Evolutionary conservation across 805 yeast species (phyloP).

Genomic region (Starmerella cellae): DNA sequence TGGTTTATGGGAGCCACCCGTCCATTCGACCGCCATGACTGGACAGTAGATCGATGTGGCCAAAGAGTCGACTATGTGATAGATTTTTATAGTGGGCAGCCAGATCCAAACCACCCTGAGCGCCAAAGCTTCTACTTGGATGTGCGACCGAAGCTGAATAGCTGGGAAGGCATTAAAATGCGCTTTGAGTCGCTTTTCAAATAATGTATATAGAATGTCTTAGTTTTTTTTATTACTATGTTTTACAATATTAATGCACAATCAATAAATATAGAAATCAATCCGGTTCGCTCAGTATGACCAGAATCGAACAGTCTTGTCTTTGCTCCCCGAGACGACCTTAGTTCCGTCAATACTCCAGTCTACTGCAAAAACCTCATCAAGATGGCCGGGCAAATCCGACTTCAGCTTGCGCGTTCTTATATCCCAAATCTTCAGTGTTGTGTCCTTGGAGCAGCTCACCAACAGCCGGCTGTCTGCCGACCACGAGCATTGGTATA

Average conservation of each 20-base stretch:
- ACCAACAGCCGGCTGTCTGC: slow-evolving; percentile 84
- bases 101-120: slow-evolving; percentile 34
- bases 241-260: no score
- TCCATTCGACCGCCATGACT: slow-evolving; percentile 95
- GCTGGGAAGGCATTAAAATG: slow-evolving; percentile 65
- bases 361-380: slow-evolving; percentile 92
- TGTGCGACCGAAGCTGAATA: slow-evolving; percentile 81
- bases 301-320: slow-evolving; percentile 89
- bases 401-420: slow-evolving; percentile 69
- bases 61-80: slow-evolving; percentile 74
- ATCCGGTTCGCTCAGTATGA: no score
- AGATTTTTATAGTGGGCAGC: slow-evolving; percentile 65
- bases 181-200: slow-evolving; percentile 27
- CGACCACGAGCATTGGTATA: slow-evolving; percentile 96
- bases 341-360: slow-evolving; percentile 93
- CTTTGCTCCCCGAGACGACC: slow-evolving; percentile 97
- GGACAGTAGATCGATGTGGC: slow-evolving; percentile 83
- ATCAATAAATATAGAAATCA: no score
- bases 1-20: slow-evolving; percentile 48
- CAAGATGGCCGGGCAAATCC: slow-evolving; percentile 91
- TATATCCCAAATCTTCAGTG: slow-evolving; percentile 92
- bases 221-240: no score
- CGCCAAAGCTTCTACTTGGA: slow-evolving; percentile 61
- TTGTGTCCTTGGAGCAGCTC: slow-evolving; percentile 90
- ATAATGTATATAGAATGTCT: slow-evolving; percentile 1